phyloP scores from a whole-genome alignment of 345 rosid genomes.

The Populus nigra region DNA sequence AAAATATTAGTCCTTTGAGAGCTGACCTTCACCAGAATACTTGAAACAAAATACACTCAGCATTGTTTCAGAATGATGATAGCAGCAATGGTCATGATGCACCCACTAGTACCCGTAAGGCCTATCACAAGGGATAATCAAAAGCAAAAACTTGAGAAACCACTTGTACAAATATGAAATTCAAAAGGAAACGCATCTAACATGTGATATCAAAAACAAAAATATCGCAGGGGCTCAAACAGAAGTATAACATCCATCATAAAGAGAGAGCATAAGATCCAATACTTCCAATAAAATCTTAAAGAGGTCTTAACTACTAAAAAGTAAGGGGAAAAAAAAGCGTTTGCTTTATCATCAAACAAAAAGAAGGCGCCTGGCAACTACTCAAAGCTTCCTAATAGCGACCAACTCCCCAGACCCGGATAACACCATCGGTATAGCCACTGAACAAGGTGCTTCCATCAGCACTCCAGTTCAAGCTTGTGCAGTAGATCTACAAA shows the following conservation, averaged over 20 bases:
- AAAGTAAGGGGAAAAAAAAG: neutral
- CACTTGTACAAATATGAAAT: neutral
- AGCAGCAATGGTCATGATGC: neutral
- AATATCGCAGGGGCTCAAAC: neutral
- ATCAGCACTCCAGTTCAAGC: conserved; percentile 89
- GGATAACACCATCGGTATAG: conserved; percentile 87
- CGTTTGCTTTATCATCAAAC: neutral
- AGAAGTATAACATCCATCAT: conserved; percentile 6
- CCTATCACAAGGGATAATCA: neutral
- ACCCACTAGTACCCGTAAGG: neutral
- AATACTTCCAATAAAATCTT: conserved; percentile 9
- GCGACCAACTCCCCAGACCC: conserved; percentile 97
- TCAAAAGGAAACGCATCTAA: neutral
- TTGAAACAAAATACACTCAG: neutral
- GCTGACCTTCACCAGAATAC: neutral
- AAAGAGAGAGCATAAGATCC: conserved; percentile 2
- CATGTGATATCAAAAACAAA: neutral
- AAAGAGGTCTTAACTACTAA: neutral
- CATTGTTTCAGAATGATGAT: neutral
- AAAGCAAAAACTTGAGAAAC: neutral
- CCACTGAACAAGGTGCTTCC: conserved; percentile 96
- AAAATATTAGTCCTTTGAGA: neutral
- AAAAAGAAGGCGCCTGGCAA: neutral
- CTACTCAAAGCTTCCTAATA: neutral
- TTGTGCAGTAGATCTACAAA: conserved; percentile 83